Evolutionary conservation across 371 early-diverging fungal genomes (phyloP), one percentile per base, ranked within the genome.

Genomic region (Globomyces sp.): DNA sequence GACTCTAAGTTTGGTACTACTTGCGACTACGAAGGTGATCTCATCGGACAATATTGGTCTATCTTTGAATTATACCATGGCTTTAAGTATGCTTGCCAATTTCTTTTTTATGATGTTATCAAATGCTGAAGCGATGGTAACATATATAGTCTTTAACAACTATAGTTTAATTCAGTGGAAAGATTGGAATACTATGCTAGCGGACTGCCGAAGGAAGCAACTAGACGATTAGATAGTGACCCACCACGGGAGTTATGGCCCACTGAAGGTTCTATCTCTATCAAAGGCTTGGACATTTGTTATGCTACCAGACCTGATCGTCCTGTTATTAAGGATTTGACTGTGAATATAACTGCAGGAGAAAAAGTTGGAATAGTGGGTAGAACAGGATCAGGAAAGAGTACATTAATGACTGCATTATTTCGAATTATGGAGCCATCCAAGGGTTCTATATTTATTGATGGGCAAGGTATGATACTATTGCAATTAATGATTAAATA

Each of bases 401-500:
- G 66, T 6, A 69, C 72, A 2, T 52, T 74, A 39, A 61, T 64
- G 9, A 43, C 57, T 34, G 43, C 66, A n/a, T 58, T 74, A 5
- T 74, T 74, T 50, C 47, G 74, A 9, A 6, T 74, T n/a, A 34
- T 69, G 2, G 71, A 71, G 43, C 51, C 68, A 2, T 42, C 64
- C 10, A 43, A 45, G 1, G 74, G 74, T 2, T n/a, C 58, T 3
- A 68, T 74, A 58, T 2, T 24, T 4, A 74, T 74, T 58, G 74
- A 74, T 57, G 74, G 71, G 6, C 10, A 39, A 9, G 74, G 55
- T 55, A 55, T 24, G 24, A 24, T 0, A 24, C 24, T 24, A 24
- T 24, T 24, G 24, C 0, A 24, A 0, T 37, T 48, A 83, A 92
- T 58, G 92, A 96, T 68, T 92, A 90, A 48, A 80, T 91, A 4